Evolutionary conservation across 352 stramenopile genomes (phyloP).

Genomic region (Globisporangium cystogenes): DNA sequence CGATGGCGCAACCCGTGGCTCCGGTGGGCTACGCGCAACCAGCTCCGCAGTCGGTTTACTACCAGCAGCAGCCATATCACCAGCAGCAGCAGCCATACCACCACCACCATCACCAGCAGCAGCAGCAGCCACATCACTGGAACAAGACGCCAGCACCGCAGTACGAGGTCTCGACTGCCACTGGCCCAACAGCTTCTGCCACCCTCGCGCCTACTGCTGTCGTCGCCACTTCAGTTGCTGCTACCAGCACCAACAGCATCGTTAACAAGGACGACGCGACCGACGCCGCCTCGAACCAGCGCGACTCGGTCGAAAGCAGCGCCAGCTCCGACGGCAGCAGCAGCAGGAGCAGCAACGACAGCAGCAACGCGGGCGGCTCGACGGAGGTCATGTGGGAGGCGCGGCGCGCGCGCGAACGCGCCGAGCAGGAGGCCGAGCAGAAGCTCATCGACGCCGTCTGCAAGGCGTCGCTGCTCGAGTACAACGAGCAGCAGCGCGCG

Average conservation of each 20-base stretch:
- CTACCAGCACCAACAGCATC: neutral
- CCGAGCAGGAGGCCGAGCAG: constrained; percentile 53
- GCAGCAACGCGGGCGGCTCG: constrained; percentile 2
- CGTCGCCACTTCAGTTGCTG: neutral
- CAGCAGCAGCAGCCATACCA: neutral
- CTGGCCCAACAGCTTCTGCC: constrained; percentile 1
- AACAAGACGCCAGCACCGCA: constrained; percentile 22
- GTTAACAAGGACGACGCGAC: neutral
- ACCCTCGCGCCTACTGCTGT: neutral
- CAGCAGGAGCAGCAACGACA: neutral
- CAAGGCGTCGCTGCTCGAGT: constrained; percentile 71
- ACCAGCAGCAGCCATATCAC: neutral
- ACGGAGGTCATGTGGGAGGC: constrained; percentile 65
- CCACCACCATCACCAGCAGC: too few relatives aligned
- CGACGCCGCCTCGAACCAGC: neutral
- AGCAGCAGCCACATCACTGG: constrained; percentile 1
- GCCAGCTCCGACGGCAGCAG: neutral
- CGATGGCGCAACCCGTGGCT: constrained; percentile 1
- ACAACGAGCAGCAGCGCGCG: constrained; percentile 58
- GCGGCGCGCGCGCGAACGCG: constrained; percentile 38
- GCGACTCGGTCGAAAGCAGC: neutral
- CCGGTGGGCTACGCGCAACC: neutral
- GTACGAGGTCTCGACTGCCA: constrained; percentile 7
- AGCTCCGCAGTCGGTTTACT: neutral
- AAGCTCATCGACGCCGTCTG: constrained; percentile 78